Evolutionary conservation across 2,329 filamentous ascomycete genomes (phyloP).

Genomic region (Cladosporium sp.): DNA sequence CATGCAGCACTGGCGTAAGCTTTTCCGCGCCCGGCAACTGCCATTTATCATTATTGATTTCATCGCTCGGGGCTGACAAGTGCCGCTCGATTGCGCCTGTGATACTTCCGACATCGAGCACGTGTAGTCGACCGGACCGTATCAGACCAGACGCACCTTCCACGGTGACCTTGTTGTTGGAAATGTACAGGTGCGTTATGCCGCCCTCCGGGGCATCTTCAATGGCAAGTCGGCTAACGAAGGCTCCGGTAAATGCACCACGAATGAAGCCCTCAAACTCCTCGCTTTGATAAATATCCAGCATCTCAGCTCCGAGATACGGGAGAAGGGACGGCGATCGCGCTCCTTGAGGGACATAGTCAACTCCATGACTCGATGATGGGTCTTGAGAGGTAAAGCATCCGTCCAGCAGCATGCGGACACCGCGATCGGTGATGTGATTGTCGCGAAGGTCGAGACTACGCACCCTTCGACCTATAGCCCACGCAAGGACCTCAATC

Average conservation of each 20-base stretch:
- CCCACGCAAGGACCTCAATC: conserved; percentile 45
- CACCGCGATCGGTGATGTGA: conserved; percentile 49
- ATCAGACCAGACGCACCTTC: conserved; percentile 51
- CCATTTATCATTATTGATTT: conserved; percentile 17
- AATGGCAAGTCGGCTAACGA: conserved; percentile 49
- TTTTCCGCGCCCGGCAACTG: conserved; percentile 48
- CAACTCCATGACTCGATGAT: not conserved
- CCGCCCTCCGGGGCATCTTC: conserved; percentile 50
- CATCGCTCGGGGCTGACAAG: conserved; percentile 20
- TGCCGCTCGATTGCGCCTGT: conserved; percentile 26
- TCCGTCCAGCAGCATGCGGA: conserved; percentile 45
- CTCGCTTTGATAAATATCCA: conserved; percentile 38
- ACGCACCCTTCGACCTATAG: conserved; percentile 47
- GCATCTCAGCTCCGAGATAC: conserved; percentile 34
- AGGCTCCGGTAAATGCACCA: conserved; percentile 42
- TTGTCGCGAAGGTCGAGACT: conserved; percentile 55
- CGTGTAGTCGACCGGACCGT: conserved; percentile 46
- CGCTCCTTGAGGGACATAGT: conserved; percentile 1
- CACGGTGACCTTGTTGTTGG: conserved; percentile 50
- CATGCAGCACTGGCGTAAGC: conserved; percentile 45
- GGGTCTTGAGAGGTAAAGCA: conserved; percentile 36
- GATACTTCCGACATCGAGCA: conserved; percentile 50
- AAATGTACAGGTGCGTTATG: conserved; percentile 55
- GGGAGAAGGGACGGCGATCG: conserved; percentile 27
- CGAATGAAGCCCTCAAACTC: conserved; percentile 49